Evolutionary conservation across 169 alveolate species (phyloP).

Genomic region (Cryptosporidium sp.): DNA sequence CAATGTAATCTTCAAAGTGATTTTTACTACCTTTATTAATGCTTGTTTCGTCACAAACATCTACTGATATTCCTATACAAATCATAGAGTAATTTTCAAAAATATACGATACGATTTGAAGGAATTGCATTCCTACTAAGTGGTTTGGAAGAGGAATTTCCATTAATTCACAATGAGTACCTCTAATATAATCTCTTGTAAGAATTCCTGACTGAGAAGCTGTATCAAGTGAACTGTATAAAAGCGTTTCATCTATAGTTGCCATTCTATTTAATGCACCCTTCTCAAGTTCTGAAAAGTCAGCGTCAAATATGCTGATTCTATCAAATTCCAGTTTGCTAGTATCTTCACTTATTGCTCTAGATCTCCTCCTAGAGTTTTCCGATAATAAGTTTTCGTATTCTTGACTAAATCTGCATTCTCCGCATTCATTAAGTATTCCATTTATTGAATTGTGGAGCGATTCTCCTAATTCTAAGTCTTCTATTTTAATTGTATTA

Average conservation of each 20-base stretch:
- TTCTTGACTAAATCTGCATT: not conserved
- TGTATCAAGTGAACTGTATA: not conserved
- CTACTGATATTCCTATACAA: conserved; percentile 65
- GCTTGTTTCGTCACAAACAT: conserved; percentile 31
- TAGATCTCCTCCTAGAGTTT: not conserved
- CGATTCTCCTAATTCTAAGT: conserved; percentile 29
- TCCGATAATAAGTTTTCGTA: not conserved
- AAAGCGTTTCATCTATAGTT: not conserved
- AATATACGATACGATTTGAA: conserved; percentile 42
- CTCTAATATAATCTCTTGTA: conserved; percentile 50
- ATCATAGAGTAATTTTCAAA: conserved; percentile 31
- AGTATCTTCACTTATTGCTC: not conserved
- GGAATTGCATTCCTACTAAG: conserved; percentile 44
- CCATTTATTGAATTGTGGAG: conserved; percentile 26
- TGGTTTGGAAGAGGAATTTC: conserved; percentile 60
- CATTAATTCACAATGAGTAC: conserved; percentile 44
- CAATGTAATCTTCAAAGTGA: not conserved
- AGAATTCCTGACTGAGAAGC: conserved; percentile 27
- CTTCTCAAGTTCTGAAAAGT: conserved; percentile 56
- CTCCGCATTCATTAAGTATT: conserved; percentile 48
- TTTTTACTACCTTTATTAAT: not conserved
- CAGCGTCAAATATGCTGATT: not conserved
- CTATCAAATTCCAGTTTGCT: not conserved
- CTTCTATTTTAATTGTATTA: conserved; percentile 49
- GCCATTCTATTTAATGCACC: conserved; percentile 28